Base-by-base conservation (phyloP, 768 basidiomycete species). In the Boletus patriciae region DNA sequence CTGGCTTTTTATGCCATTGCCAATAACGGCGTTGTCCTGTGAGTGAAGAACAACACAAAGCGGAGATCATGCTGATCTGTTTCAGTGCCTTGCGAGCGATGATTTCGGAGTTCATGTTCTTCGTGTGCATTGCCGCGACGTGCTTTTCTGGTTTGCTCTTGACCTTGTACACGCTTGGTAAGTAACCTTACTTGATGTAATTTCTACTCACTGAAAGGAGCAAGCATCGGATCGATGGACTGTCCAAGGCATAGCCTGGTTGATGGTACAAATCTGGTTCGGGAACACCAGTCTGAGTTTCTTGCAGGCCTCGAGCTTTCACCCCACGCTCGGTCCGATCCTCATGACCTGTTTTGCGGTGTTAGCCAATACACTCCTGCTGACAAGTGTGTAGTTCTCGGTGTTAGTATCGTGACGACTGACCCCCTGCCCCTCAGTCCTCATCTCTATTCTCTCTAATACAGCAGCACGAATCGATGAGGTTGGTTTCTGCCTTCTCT, bases 391-490 rank as follows among this genome's bases (percentile, higher is more conserved):
- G 87, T 75, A 16, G 6, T 29, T 29, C 40, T 45, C 41, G 11
- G 6, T 51, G 37, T 49, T 38, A 34, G 36, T 19, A n/a, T 49
- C 46, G n/a, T 60, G 25, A 21, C 45, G 46, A 50, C 36, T 60
- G 27, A 63, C 25, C 3, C 10, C 15, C 46, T 19, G 8, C 7
- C 3, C 12, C 4, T 21, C 2, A 52, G 76, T 95, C 66, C 78
- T 96, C 45, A 94, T 96, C 57, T 94, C 92, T 9, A 91, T 95
- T 46, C 73, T 97, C 33, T 94, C 93, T 6, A 94, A 94, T 68
- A 94, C 92, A 0, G 93, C 92, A 56, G 89, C 90, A 3, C 77
- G 82, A 48, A 94, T 82, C 56, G 88, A 87, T 70, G 80, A 77
- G 16, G 83, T 83, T 54, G 51, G 81, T 69, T 31, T 1, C 15